Conservation (phyloP, 768 basidiomycete species). For the Cantharellus cinnabarinus region DNA sequence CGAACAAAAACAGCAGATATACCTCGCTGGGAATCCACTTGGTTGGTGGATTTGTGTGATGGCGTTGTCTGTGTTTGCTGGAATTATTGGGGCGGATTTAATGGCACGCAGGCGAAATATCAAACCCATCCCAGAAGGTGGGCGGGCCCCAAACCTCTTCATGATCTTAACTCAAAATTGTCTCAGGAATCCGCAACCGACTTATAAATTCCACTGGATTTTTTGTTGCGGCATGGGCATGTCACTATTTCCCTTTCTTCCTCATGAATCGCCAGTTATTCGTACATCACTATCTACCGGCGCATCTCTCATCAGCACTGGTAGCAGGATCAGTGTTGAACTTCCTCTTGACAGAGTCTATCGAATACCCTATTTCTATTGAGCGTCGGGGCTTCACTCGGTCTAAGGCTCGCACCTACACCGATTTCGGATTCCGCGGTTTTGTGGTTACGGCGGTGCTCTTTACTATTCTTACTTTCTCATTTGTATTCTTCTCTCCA, state of each 20-base stretch:
- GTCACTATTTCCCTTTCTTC: slow-evolving; percentile 96
- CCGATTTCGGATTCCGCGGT: slow-evolving; percentile 57
- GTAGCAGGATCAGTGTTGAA: slow-evolving; percentile 83
- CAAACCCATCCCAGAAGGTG: slow-evolving; percentile 73
- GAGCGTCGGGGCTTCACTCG: neutral
- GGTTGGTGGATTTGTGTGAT: slow-evolving; percentile 92
- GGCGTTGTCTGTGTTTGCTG: slow-evolving; percentile 69
- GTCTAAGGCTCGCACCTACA: slow-evolving; percentile 18
- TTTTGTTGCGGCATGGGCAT: slow-evolving; percentile 86
- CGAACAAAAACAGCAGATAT: slow-evolving; percentile 76
- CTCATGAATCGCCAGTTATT: slow-evolving; percentile 93
- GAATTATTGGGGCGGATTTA: slow-evolving; percentile 76
- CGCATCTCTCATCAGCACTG: slow-evolving; percentile 80
- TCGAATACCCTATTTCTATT: slow-evolving; percentile 77
- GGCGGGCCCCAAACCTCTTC: slow-evolving; percentile 14
- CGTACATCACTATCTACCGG: slow-evolving; percentile 94
- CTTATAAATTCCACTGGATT: slow-evolving; percentile 92
- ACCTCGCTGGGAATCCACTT: slow-evolving; percentile 82
- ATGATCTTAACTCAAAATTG: neutral
- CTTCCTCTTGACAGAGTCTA: slow-evolving; percentile 72
- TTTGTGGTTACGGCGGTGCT: slow-evolving; percentile 31
- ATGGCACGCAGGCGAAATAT: slow-evolving; percentile 69
- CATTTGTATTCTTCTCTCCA: slow-evolving; percentile 64
- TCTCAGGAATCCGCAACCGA: slow-evolving; percentile 71
- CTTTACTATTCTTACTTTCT: slow-evolving; percentile 40